Conservation (phyloP, 176 grass and related monocot genomes). For the Musa itinerans region DNA sequence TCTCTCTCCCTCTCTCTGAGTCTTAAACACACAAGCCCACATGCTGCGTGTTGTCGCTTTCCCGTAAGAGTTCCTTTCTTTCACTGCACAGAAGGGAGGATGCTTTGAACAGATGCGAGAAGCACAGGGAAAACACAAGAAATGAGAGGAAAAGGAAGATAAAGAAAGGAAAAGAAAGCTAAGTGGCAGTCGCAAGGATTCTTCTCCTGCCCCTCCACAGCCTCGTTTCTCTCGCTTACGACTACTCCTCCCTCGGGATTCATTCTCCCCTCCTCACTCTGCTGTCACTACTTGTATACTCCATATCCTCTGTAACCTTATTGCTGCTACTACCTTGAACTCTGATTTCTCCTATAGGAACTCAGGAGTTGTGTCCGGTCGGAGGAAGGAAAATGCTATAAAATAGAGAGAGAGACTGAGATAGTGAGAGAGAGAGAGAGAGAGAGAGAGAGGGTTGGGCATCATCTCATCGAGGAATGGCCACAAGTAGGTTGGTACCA, state of each 20-base stretch:
- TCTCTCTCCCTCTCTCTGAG: neutral
- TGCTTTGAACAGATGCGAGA: neutral
- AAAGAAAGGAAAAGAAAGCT: neutral
- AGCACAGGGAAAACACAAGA: too few relatives aligned
- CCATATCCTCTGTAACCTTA: neutral
- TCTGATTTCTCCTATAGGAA: neutral
- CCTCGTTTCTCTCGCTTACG: constrained; percentile 1
- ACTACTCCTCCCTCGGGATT: constrained; percentile 2
- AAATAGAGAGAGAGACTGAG: too few relatives aligned
- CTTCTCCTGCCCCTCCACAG: neutral
- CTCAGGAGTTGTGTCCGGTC: neutral
- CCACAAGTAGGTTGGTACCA: constrained; percentile 5
- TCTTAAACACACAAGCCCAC: neutral
- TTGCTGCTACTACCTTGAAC: neutral
- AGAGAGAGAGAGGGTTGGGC: neutral
- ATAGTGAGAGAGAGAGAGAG: too few relatives aligned
- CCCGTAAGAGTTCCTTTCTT: constrained; percentile 2
- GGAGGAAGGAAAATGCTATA: neutral
- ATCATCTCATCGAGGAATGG: neutral
- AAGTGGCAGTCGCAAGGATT: constrained; percentile 5
- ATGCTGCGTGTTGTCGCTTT: constrained; percentile 21
- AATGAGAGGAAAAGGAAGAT: neutral
- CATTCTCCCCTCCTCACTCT: neutral
- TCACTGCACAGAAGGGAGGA: neutral
- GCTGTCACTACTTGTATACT: neutral